Percentiles rank a stretch among this genome's conserved stretches.
Conservation (phyloP, 1,139 yeast genomes). For the Nakaseomyces uthaithaninus region DNA sequence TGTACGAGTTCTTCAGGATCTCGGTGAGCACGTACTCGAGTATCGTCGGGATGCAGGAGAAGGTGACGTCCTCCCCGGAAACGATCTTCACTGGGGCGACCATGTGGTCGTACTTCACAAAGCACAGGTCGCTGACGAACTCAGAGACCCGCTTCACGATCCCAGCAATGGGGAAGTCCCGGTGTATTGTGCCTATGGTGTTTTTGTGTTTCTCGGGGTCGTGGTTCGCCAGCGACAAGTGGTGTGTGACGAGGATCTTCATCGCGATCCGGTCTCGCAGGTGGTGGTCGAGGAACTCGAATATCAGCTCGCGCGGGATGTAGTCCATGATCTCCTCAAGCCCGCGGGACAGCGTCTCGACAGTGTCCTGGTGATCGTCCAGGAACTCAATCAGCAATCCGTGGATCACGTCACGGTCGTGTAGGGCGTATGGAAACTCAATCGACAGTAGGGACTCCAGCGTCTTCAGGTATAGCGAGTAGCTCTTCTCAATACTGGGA, state of each 20-base stretch:
- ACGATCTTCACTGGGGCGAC: constrained; percentile 51
- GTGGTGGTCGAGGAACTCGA: constrained; percentile 64
- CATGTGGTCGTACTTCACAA: constrained; percentile 69
- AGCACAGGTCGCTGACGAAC: constrained; percentile 72
- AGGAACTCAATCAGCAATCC: constrained; percentile 50
- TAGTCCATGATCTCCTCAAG: constrained; percentile 62
- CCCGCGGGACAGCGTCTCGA: constrained; percentile 74
- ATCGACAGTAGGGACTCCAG: constrained; percentile 51
- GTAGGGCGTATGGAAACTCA: constrained; percentile 39
- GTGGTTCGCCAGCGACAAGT: constrained; percentile 46
- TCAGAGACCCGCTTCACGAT: constrained; percentile 57
- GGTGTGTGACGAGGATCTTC: constrained; percentile 80
- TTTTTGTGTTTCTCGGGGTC: constrained; percentile 27
- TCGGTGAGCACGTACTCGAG: constrained; percentile 82
- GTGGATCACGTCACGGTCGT: constrained; percentile 47
- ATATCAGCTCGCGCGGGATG: constrained; percentile 44
- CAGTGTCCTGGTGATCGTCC: constrained; percentile 72
- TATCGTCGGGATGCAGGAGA: constrained; percentile 83
- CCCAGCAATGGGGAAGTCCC: constrained; percentile 52
- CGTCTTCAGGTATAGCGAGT: constrained; percentile 63
- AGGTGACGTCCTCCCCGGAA: constrained; percentile 39
- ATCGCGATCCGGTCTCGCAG: constrained; percentile 76
- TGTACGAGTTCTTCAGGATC: constrained; percentile 73
- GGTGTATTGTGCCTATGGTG: constrained; percentile 61
- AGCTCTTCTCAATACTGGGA: constrained; percentile 81